phyloP scores from a whole-genome alignment of 495 filamentous ascomycete genomes.

The Parachaetomium inaequale region DNA sequence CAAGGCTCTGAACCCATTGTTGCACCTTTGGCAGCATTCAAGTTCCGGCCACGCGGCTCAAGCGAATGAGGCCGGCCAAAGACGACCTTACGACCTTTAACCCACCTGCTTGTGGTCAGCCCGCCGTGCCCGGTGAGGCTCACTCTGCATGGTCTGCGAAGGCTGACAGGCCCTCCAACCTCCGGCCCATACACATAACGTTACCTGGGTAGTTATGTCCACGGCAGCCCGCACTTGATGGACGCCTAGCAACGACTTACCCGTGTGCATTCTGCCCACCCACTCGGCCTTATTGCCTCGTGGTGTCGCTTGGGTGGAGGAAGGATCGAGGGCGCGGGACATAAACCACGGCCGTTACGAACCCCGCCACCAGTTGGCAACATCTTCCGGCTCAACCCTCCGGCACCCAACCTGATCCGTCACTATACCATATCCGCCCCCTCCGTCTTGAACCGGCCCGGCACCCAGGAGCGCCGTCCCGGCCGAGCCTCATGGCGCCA shows the following conservation, averaged over 20 bases:
- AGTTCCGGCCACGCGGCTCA: not conserved
- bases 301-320: not conserved
- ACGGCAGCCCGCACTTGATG: slow-evolving; percentile 11
- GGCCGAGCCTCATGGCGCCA: slow-evolving; percentile 29
- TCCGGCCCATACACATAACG: slow-evolving; percentile 8
- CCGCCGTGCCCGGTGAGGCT: not conserved
- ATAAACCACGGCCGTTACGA: not conserved
- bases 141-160: slow-evolving; percentile 13
- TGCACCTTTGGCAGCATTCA: slow-evolving; percentile 1
- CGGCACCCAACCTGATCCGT: not conserved
- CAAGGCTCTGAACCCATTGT: not conserved
- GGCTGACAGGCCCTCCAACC: slow-evolving; percentile 2
- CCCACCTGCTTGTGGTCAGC: slow-evolving; percentile 1
- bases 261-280: not conserved
- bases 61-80: not conserved
- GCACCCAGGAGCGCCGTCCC: slow-evolving; percentile 7
- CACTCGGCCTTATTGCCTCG: not conserved
- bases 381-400: not conserved
- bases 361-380: not conserved
- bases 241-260: not conserved
- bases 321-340: not conserved
- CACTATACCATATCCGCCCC: not conserved
- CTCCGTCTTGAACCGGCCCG: slow-evolving; percentile 3
- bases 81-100: not conserved
- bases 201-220: no score